These are phyloP conservation scores for Acanthamoeba polyphaga DNA, from an alignment of 208 protist species.

Conservation along the genomic window DNA sequence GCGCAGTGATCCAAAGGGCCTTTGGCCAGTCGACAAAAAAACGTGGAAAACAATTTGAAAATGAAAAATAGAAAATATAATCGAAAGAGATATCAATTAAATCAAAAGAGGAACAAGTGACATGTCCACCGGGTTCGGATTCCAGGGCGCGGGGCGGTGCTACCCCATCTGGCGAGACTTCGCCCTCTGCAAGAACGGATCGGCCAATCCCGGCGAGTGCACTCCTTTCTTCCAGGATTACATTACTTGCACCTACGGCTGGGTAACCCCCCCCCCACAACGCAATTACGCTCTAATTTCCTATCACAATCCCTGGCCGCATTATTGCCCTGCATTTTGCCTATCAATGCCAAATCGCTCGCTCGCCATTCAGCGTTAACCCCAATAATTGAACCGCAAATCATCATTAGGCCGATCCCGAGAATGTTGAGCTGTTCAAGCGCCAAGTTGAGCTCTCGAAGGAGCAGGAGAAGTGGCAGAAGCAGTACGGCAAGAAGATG, in stretches of 20 bases:
- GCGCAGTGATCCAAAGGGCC: background rate
- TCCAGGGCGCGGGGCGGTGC: background rate
- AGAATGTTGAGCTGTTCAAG: background rate
- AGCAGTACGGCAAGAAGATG: constrained; percentile 11
- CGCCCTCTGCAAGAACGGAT: background rate
- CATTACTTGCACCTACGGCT: constrained; percentile 22
- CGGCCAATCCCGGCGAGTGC: background rate
- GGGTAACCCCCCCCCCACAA: background rate
- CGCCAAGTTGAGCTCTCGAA: background rate
- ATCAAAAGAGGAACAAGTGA: too few species aligned
- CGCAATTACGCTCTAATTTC: background rate
- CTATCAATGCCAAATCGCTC: background rate
- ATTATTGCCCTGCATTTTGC: background rate
- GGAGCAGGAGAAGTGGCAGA: background rate
- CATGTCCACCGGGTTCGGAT: background rate
- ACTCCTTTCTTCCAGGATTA: constrained; percentile 7
- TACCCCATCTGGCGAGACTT: constrained; percentile 26
- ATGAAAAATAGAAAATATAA: too few species aligned
- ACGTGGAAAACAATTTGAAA: too few species aligned
- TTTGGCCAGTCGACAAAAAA: background rate
- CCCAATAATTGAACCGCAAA: background rate
- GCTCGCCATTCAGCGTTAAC: background rate
- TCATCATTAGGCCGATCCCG: background rate
- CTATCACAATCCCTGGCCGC: background rate
- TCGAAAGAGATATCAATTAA: too few species aligned